Evolutionary conservation across 2,329 filamentous ascomycete species (phyloP).

Genomic region (Aspergillus puulaauensis): DNA sequence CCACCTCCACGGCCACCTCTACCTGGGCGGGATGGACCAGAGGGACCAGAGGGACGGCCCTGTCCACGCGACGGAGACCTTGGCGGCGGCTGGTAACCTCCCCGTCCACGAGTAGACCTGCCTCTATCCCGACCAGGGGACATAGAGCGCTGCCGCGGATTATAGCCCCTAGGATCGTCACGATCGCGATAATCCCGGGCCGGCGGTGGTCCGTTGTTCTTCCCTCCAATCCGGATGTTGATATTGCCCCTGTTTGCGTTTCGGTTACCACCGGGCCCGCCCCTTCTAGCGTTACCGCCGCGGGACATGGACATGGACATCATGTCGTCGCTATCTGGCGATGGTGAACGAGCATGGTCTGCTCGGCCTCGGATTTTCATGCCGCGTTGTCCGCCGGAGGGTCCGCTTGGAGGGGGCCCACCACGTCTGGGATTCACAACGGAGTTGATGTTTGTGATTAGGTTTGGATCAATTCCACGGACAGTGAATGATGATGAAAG

Average conservation of each 20-base stretch:
- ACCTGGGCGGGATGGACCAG: slow-evolving; percentile 14
- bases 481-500: slow-evolving; percentile 41
- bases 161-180: slow-evolving; percentile 22
- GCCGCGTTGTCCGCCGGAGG: slow-evolving; percentile 23
- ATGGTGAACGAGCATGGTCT: slow-evolving; percentile 23
- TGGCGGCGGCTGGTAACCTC: slow-evolving; percentile 20
- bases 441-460: slow-evolving; percentile 41
- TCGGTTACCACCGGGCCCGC: slow-evolving; percentile 24
- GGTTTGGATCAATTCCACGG: slow-evolving; percentile 34
- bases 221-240: slow-evolving; percentile 35
- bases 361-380: slow-evolving; percentile 40
- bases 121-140: slow-evolving; percentile 28
- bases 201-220: slow-evolving; percentile 24
- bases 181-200: slow-evolving; percentile 27
- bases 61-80: slow-evolving; percentile 21
- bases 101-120: slow-evolving; percentile 21
- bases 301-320: slow-evolving; percentile 25
- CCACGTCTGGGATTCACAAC: slow-evolving; percentile 15
- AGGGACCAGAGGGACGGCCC: not conserved
- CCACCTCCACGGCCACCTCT: slow-evolving; percentile 20
- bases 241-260: slow-evolving; percentile 34
- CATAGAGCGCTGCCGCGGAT: slow-evolving; percentile 30
- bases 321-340: slow-evolving; percentile 38
- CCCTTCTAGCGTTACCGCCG: slow-evolving; percentile 25
- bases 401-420: slow-evolving; percentile 2